These are phyloP conservation scores for Hypoxylon trugodes DNA, from an alignment of 495 filamentous ascomycete species.

Conservation along the genomic window DNA sequence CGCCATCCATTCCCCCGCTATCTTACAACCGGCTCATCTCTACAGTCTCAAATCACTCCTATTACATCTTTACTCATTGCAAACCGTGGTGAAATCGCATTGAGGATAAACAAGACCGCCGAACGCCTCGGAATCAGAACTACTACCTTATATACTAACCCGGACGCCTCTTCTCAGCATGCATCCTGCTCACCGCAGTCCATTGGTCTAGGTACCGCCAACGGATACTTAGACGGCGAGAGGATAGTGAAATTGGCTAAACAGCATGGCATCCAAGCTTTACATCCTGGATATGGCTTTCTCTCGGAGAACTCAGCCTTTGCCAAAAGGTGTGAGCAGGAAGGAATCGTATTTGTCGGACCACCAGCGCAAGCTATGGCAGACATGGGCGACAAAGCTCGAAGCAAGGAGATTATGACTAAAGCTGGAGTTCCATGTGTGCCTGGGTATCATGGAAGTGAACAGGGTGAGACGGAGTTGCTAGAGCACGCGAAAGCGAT, in stretches of 20 bases:
- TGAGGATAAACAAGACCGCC: conserved; percentile 90
- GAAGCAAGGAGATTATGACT: conserved; percentile 92
- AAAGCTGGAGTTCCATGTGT: conserved; percentile 93
- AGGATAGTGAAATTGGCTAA: conserved; percentile 89
- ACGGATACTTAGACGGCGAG: conserved; percentile 91
- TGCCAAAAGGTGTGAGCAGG: conserved; percentile 86
- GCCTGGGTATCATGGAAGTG: conserved; percentile 90
- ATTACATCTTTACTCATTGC: conserved; percentile 92
- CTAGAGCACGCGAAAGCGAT: conserved; percentile 79
- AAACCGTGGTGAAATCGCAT: conserved; percentile 95
- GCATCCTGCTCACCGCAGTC: conserved; percentile 83
- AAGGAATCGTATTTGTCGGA: conserved; percentile 93
- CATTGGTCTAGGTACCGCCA: conserved; percentile 80
- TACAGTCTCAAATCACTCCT: conserved; percentile 52
- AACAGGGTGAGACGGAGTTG: conserved; percentile 79
- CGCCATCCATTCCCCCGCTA: conserved; percentile 36
- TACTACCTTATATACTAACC: conserved; percentile 94
- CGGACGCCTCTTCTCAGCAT: conserved; percentile 88
- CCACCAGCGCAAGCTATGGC: conserved; percentile 93
- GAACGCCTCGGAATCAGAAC: conserved; percentile 88
- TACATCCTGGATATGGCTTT: conserved; percentile 98
- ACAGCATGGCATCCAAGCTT: conserved; percentile 81
- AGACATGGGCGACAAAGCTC: conserved; percentile 97
- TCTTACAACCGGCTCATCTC: conserved; percentile 40
- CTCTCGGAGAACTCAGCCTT: conserved; percentile 94